A percentile compares a stretch with the other conserved stretches of the same genome.
These are phyloP conservation scores for Monilinia aucupariae DNA, from an alignment of 2,329 filamentous ascomycete species.

Conservation along the genomic window DNA sequence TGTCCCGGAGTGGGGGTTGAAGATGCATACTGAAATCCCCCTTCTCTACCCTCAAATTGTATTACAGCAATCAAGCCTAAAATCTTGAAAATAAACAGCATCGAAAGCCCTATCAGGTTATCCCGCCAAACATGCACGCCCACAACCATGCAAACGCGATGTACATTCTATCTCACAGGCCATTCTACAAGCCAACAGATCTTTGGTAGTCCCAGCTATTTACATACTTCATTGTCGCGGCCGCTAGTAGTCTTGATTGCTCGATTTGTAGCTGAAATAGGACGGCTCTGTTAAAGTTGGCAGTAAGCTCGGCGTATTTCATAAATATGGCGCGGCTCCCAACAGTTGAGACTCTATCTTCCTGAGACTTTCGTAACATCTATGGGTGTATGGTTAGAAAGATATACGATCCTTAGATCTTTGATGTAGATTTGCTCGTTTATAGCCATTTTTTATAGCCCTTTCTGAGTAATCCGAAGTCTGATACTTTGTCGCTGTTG, in stretches of 20 bases:
- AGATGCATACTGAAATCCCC: neutral
- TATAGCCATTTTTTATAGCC: neutral
- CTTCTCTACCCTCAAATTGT: neutral
- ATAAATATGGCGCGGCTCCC: neutral
- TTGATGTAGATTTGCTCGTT: neutral
- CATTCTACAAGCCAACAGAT: constrained; percentile 4
- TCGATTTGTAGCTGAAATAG: neutral
- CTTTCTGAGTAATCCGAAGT: neutral
- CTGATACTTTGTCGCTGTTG: neutral
- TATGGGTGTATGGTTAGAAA: neutral
- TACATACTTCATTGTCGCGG: neutral
- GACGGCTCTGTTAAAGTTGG: neutral
- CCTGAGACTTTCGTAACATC: neutral
- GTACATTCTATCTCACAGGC: neutral
- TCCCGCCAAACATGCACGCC: neutral
- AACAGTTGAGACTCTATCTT: neutral
- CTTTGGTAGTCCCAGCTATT: no score
- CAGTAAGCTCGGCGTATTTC: constrained; percentile 1
- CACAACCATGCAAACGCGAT: neutral
- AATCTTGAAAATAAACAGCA: neutral
- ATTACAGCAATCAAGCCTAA: no score
- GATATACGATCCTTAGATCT: no score
- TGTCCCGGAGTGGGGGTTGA: neutral
- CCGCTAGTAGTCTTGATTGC: neutral
- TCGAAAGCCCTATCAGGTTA: neutral